Evolutionary conservation across 2,329 filamentous ascomycete genomes (phyloP).

Genomic region (Pseudophaeomoniella oleicola): DNA sequence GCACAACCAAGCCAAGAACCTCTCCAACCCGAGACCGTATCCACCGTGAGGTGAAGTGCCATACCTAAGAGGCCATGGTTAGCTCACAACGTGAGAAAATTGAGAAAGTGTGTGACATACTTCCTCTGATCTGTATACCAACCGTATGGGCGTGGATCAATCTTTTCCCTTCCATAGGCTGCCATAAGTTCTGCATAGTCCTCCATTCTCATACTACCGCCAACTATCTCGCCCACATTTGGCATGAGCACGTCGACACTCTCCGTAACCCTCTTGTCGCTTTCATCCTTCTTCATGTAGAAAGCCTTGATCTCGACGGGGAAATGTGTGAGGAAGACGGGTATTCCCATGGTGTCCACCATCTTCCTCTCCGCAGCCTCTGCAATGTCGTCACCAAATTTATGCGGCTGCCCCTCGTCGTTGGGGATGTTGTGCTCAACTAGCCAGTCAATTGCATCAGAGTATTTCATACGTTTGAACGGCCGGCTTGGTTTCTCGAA

Average conservation of each 20-base stretch:
- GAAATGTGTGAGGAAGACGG: slow-evolving; percentile 96
- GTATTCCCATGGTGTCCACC: slow-evolving; percentile 91
- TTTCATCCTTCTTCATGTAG: slow-evolving; percentile 86
- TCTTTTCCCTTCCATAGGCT: slow-evolving; percentile 75
- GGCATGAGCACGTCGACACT: slow-evolving; percentile 82
- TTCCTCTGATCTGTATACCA: slow-evolving; percentile 98
- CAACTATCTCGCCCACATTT: slow-evolving; percentile 91
- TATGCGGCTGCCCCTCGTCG: slow-evolving; percentile 79
- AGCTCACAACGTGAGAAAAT: slow-evolving; percentile 4
- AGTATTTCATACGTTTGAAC: slow-evolving; percentile 90
- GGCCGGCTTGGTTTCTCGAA: slow-evolving; percentile 72
- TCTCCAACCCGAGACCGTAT: slow-evolving; percentile 83
- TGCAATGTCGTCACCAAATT: slow-evolving; percentile 93
- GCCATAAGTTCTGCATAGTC: slow-evolving; percentile 78
- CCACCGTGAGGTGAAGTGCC: slow-evolving; percentile 85
- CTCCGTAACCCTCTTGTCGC: slow-evolving; percentile 76
- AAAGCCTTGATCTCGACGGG: slow-evolving; percentile 96
- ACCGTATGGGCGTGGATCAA: slow-evolving; percentile 77
- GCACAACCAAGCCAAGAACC: slow-evolving; percentile 56
- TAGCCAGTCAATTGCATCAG: slow-evolving; percentile 89
- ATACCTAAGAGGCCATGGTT: slow-evolving; percentile 41
- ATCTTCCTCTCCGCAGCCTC: slow-evolving; percentile 93
- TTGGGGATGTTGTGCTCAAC: slow-evolving; percentile 79
- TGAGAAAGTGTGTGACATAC: slow-evolving; percentile 38
- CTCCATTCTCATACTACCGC: slow-evolving; percentile 92